A percentile compares a stretch with the other conserved stretches of the same genome.
phyloP scores from a whole-genome alignment of 805 yeast species.

The Wickerhamiella sorbophila region DNA sequence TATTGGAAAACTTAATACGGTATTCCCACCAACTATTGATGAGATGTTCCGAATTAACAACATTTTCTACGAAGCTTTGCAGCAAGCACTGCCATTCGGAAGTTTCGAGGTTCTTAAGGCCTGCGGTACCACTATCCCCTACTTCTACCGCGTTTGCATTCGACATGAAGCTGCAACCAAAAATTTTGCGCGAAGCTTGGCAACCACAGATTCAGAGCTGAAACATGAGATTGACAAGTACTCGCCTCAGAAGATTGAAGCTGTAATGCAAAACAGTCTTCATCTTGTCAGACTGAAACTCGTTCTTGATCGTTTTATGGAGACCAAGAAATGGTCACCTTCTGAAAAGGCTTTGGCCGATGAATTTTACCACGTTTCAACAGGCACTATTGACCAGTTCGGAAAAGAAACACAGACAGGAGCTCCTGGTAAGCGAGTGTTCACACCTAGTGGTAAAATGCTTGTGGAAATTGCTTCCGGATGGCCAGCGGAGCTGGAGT shows the following conservation, averaged over 20 bases:
- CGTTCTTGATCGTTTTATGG: slow-evolving; percentile 46
- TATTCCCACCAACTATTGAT: slow-evolving; percentile 91
- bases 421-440: slow-evolving; percentile 45
- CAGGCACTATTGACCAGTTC: slow-evolving; percentile 66
- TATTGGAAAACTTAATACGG: slow-evolving; percentile 51
- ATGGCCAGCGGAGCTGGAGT: slow-evolving; percentile 80
- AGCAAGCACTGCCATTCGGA: slow-evolving; percentile 53
- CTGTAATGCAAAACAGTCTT: slow-evolving; percentile 52
- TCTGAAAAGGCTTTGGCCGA: slow-evolving; percentile 23
- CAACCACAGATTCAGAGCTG: slow-evolving; percentile 30
- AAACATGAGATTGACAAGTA: slow-evolving; percentile 22
- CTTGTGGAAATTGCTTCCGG: slow-evolving; percentile 67
- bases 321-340: slow-evolving; percentile 34
- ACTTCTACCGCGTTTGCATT: slow-evolving; percentile 83
- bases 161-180: slow-evolving; percentile 88
- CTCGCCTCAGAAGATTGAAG: slow-evolving; percentile 40
- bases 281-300: slow-evolving; percentile 60
- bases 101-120: slow-evolving; percentile 65
- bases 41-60: slow-evolving; percentile 85
- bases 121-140: slow-evolving; percentile 70
- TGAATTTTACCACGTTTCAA: slow-evolving; percentile 37
- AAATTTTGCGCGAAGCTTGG: slow-evolving; percentile 37
- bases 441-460: slow-evolving; percentile 84
- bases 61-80: slow-evolving; percentile 61
- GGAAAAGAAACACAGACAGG: slow-evolving; percentile 36